Evolutionary conservation across 768 basidiomycete genomes (phyloP).

Genomic region (Termitomyces heimii): DNA sequence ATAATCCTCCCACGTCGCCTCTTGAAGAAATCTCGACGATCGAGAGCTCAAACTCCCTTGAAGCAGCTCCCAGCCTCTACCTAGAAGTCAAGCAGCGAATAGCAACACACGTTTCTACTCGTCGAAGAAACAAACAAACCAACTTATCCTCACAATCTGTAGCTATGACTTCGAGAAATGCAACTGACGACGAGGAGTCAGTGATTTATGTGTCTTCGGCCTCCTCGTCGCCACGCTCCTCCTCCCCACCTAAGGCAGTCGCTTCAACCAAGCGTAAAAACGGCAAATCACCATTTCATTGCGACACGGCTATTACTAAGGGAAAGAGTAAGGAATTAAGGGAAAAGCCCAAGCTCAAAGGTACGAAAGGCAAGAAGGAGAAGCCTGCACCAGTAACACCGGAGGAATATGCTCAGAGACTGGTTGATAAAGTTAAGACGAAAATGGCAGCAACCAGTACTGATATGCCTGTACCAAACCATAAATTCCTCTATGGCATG

Average conservation of each 20-base stretch:
- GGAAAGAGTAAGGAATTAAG: constrained; percentile 2
- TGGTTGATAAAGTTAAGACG: constrained; percentile 38
- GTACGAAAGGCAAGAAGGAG: constrained; percentile 25
- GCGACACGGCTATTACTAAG: neutral
- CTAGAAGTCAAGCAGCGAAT: constrained; percentile 29
- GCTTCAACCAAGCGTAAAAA: constrained; percentile 2
- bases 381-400: constrained; percentile 40
- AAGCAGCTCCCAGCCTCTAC: constrained; percentile 23
- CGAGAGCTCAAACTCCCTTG: constrained; percentile 6
- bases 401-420: constrained; percentile 45
- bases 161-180: constrained; percentile 3
- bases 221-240: constrained; percentile 26
- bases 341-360: constrained; percentile 19
- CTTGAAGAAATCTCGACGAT: constrained; percentile 22
- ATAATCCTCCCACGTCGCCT: constrained; percentile 23
- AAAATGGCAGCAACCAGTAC: constrained; percentile 16
- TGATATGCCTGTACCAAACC: constrained; percentile 7
- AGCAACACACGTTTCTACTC: constrained; percentile 23
- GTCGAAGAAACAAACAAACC: constrained; percentile 23
- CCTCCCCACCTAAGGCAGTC: constrained; percentile 17
- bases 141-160: constrained; percentile 16
- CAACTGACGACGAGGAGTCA: constrained; percentile 18
- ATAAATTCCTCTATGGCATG: constrained; percentile 43
- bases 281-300: neutral
- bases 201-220: constrained; percentile 25